Percentiles rank a stretch among this genome's conserved stretches.
Conservation (phyloP, 768 basidiomycete species). For the Leccinellum luteum region DNA sequence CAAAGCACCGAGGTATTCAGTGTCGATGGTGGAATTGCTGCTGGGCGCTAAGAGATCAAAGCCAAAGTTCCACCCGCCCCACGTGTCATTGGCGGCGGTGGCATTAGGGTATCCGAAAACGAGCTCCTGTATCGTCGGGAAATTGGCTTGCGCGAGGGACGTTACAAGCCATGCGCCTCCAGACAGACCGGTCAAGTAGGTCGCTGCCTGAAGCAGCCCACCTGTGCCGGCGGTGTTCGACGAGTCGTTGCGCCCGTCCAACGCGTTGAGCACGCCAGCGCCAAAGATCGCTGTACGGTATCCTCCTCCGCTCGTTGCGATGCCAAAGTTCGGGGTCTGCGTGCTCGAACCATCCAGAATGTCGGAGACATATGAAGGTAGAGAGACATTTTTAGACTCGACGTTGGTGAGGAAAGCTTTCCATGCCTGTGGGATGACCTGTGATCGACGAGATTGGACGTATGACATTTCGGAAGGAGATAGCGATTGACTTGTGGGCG, state of each 20-base stretch:
- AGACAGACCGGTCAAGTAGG: constrained; percentile 52
- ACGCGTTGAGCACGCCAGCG: constrained; percentile 47
- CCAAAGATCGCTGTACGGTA: constrained; percentile 54
- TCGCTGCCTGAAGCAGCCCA: constrained; percentile 52
- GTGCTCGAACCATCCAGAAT: constrained; percentile 26
- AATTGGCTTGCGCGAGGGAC: constrained; percentile 41
- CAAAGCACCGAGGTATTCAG: constrained; percentile 17
- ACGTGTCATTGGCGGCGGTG: constrained; percentile 18
- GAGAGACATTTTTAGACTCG: constrained; percentile 24
- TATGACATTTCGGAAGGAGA: constrained; percentile 37
- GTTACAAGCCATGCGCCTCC: constrained; percentile 41
- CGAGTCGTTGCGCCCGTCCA: constrained; percentile 49
- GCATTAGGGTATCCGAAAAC: constrained; percentile 30
- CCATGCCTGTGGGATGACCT: constrained; percentile 41
- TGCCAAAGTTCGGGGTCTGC: constrained; percentile 39
- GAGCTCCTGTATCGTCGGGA: constrained; percentile 39
- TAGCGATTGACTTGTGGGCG: constrained; percentile 32
- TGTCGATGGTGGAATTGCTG: constrained; percentile 12
- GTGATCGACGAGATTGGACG: constrained; percentile 30
- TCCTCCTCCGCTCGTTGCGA: constrained; percentile 57
- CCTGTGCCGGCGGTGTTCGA: constrained; percentile 42
- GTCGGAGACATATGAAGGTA: constrained; percentile 35
- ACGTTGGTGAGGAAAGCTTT: constrained; percentile 38
- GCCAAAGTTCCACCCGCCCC: constrained; percentile 35
- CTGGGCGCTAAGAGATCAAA: constrained; percentile 22